Evolutionary conservation across 768 basidiomycete species (phyloP).

Genomic region (Trametes maxima): DNA sequence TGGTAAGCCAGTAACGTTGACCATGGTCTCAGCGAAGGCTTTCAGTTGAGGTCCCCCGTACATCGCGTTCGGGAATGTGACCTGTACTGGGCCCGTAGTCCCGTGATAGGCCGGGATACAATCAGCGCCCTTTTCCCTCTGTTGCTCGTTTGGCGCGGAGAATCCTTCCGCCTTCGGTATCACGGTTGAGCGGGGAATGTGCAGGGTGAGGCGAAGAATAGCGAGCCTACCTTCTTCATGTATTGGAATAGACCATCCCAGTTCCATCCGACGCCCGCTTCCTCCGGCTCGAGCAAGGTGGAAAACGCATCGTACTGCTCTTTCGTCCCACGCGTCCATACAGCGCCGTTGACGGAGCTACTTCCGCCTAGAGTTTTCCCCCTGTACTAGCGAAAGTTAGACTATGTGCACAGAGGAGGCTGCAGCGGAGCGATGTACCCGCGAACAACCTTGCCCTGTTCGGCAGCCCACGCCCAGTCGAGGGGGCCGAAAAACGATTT

Average conservation of each 20-base stretch:
- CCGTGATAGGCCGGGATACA: constrained; percentile 51
- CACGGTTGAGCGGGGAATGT: not conserved
- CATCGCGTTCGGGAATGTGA: constrained; percentile 53
- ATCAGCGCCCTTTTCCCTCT: constrained; percentile 48
- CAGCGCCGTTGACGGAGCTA: constrained; percentile 34
- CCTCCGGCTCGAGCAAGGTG: constrained; percentile 29
- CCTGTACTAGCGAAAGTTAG: constrained; percentile 25
- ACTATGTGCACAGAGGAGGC: not conserved
- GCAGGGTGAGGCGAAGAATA: not conserved
- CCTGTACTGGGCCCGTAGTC: constrained; percentile 53
- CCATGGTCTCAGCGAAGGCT: constrained; percentile 53
- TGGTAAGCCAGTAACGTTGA: constrained; percentile 49
- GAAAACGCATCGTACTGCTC: constrained; percentile 34
- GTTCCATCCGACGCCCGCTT: constrained; percentile 30
- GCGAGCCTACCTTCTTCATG: constrained; percentile 33
- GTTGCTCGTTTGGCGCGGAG: constrained; percentile 47
- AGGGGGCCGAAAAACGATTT: constrained; percentile 45
- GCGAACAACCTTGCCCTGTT: constrained; percentile 24
- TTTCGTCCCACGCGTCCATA: constrained; percentile 31
- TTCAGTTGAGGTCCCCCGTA: constrained; percentile 39
- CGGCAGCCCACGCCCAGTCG: constrained; percentile 34
- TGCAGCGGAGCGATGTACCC: constrained; percentile 35
- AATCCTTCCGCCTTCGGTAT: constrained; percentile 46
- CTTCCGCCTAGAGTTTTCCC: constrained; percentile 46
- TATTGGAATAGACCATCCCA: constrained; percentile 35